Evolutionary conservation across 345 rosid genomes (phyloP).

Genomic region (Brassica cretica): DNA sequence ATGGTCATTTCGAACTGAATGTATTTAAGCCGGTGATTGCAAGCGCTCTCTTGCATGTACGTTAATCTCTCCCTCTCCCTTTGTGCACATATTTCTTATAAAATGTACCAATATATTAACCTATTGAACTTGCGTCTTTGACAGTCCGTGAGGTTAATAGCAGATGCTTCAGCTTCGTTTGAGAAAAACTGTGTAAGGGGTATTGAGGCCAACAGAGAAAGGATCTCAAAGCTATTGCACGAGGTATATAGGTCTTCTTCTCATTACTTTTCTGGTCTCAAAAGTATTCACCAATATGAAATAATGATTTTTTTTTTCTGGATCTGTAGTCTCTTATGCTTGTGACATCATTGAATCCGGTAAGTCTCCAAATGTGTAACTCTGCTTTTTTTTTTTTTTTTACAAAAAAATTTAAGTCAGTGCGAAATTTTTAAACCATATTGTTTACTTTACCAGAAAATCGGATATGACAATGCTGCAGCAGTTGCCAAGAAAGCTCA

Average conservation of each 20-base stretch:
- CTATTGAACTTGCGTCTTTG: conserved; percentile 20
- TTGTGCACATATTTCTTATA: not conserved
- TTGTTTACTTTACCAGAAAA: conserved; percentile 60
- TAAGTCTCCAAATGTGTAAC: conserved; percentile 46
- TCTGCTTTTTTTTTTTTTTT: conserved; percentile 15
- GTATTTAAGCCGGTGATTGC: conserved; percentile 99
- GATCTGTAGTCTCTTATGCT: conserved; percentile 82
- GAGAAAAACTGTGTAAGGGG: conserved; percentile 92
- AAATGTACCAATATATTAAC: not conserved
- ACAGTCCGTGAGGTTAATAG: conserved; percentile 81
- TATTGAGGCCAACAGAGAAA: conserved; percentile 82
- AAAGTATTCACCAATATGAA: conserved; percentile 23
- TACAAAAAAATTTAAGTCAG: not conserved
- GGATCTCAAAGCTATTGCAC: conserved; percentile 83
- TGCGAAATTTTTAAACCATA: not conserved
- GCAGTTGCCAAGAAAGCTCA: conserved; percentile 99
- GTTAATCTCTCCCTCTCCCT: conserved; percentile 15
- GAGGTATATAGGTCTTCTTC: conserved; percentile 56
- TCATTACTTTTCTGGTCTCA: conserved; percentile 28
- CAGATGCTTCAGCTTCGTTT: conserved; percentile 94
- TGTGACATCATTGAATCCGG: conserved; percentile 95
- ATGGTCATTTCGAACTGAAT: conserved; percentile 93
- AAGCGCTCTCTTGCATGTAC: conserved; percentile 77
- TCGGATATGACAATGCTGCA: conserved; percentile 96
- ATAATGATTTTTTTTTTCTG: not conserved